Percentiles rank a stretch among this genome's conserved stretches.
Conservation (phyloP, 2,329 filamentous ascomycete species). For the Cytospora schulzeri region DNA sequence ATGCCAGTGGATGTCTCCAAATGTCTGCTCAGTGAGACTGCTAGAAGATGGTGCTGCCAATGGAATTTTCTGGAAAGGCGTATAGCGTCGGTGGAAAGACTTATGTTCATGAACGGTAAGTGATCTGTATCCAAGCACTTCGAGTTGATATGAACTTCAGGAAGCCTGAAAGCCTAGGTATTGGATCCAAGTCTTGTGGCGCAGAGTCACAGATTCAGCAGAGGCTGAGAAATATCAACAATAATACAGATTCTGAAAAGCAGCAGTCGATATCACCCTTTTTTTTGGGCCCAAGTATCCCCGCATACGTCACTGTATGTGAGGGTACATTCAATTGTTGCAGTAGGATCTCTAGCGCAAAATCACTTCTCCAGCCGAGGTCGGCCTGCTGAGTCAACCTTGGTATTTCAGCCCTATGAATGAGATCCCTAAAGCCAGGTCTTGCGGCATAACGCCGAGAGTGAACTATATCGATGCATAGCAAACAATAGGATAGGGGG, state of each 20-base stretch:
- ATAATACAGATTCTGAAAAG: not conserved
- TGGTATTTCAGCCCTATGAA: not conserved
- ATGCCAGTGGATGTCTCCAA: not conserved
- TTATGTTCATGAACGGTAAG: not conserved
- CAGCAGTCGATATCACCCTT: not conserved
- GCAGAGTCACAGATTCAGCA: not conserved
- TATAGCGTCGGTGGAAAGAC: not conserved
- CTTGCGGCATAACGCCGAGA: not conserved
- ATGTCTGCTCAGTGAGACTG: not conserved
- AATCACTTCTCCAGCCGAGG: slow-evolving; percentile 20
- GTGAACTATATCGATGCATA: not conserved
- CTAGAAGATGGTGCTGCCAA: not conserved
- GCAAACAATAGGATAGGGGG: not conserved
- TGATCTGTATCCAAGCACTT: not conserved
- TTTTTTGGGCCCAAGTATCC: slow-evolving; percentile 13
- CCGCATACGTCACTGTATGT: slow-evolving; percentile 9
- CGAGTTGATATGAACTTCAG: not conserved
- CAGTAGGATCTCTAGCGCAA: slow-evolving; percentile 10
- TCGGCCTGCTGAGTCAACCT: slow-evolving; percentile 22
- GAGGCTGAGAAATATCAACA: not conserved
- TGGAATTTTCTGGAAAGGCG: not conserved
- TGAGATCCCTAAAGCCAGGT: not conserved
- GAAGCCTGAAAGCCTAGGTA: not conserved
- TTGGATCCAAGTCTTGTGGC: not conserved
- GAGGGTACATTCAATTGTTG: slow-evolving; percentile 9